phyloP scores from a whole-genome alignment of 176 grass and related monocot species.

The Poa annua region DNA sequence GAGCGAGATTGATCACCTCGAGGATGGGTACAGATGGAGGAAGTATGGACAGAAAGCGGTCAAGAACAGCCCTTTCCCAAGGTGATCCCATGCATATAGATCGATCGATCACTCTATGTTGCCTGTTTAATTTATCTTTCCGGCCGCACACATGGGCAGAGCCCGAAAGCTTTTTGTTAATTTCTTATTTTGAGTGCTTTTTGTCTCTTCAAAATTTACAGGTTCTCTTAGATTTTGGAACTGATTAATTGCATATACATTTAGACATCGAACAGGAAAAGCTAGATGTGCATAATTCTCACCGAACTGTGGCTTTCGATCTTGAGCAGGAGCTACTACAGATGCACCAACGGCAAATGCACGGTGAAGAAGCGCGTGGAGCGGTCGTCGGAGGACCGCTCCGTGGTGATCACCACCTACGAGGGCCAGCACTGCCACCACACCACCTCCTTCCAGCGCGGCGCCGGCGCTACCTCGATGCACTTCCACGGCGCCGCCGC shows the following conservation, averaged over 20 bases:
- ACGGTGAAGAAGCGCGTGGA: constrained; percentile 96
- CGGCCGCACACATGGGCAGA: background rate
- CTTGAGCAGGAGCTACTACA: constrained; percentile 83
- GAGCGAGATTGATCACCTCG: constrained; percentile 84
- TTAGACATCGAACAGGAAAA: background rate
- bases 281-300: background rate
- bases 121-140: background rate
- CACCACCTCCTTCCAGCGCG: constrained; percentile 54
- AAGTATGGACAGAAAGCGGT: constrained; percentile 94
- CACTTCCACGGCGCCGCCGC: constrained; percentile 44
- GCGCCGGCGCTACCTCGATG: background rate
- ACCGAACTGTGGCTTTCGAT: background rate
- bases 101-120: background rate
- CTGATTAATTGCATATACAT: background rate
- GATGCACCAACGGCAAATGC: constrained; percentile 88
- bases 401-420: constrained; percentile 91
- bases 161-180: background rate
- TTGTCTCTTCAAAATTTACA: background rate
- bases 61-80: constrained; percentile 95
- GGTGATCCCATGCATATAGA: constrained; percentile 50
- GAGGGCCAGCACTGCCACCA: constrained; percentile 93
- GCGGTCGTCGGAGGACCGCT: constrained; percentile 68
- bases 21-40: constrained; percentile 93
- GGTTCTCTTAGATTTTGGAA: background rate
- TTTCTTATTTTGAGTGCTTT: background rate